Base-by-base conservation (phyloP, 495 filamentous ascomycete genomes). In the Amphirosellinia nigrospora region DNA sequence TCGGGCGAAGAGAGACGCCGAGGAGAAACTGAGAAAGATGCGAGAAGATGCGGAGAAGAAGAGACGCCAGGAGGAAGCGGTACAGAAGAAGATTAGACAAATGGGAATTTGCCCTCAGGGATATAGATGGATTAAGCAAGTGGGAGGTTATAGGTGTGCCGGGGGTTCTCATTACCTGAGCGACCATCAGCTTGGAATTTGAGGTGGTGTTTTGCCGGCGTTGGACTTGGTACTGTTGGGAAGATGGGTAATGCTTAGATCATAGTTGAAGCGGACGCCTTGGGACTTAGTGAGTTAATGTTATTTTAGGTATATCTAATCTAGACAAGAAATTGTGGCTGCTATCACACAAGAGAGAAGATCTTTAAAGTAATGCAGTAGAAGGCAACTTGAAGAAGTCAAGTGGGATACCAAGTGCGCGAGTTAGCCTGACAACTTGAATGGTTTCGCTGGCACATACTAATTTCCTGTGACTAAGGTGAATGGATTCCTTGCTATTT, bases 41-140 rank as follows among this genome's bases (percentile, higher is more conserved):
- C 36, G 11, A 38, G 36, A 68, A 21, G 72, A 76, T 69, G 66
- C 63, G 61, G 79, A 79, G 66, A 58, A 69, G 68, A 65, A 70
- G 68, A 46, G 46, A 52, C 70, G 73, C 61, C 73, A 73, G 65
- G 74, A 79, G 68, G 69, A 19, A 19, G 38, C 30, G 55, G 62
- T 53, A 2, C 71, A 78, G 74, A 41, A 70, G 62, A 79, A 79
- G 68, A 69, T 82, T 67, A 72, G 64, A 68, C 23, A 63, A 30
- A 72, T 82, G 77, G 80, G 78, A 23, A 39, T 70, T 34, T 82
- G 80, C 73, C 65, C 65, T 34, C 60, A 58, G 69, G 80, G 79
- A 19, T 82, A 36, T 59, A 38, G 64, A 55, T 82, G 80, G 80
- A 38, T 38, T 8, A 3, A 8, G 11, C 7, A 38, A 38, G 36